Evolutionary conservation across 2,329 filamentous ascomycete genomes (phyloP).

Genomic region (Paracamarosporium sp.): DNA sequence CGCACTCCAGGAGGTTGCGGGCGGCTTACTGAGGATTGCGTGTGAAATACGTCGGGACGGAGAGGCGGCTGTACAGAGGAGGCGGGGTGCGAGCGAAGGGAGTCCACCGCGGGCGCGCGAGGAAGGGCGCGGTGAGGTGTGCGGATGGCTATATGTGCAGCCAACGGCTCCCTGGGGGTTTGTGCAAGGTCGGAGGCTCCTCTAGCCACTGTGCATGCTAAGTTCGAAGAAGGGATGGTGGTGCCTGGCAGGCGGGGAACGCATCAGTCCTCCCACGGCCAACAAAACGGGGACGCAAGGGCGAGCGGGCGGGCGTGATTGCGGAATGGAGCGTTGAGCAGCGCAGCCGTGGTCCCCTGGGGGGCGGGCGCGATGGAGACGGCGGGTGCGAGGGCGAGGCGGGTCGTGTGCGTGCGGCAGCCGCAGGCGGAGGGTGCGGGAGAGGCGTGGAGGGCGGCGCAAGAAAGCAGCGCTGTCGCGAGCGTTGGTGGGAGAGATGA

Average conservation of each 20-base stretch:
- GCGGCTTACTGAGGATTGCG: constrained; percentile 23
- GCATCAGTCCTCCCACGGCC: constrained; percentile 45
- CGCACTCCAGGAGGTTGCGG: constrained; percentile 12
- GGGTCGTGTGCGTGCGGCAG: constrained; percentile 8
- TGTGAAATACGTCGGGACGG: constrained; percentile 17
- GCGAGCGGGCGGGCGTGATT: constrained; percentile 26
- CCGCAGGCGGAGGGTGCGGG: constrained; percentile 2
- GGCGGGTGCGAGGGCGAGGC: neutral
- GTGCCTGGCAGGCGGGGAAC: constrained; percentile 47
- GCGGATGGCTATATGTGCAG: constrained; percentile 31
- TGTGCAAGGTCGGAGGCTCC: constrained; percentile 34
- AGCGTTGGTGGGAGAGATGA: constrained; percentile 5
- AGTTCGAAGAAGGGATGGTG: constrained; percentile 47
- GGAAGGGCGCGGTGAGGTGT: constrained; percentile 30
- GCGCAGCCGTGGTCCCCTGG: constrained; percentile 1
- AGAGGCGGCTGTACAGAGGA: constrained; percentile 27
- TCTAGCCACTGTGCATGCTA: constrained; percentile 48
- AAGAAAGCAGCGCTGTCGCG: neutral
- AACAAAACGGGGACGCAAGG: constrained; percentile 37
- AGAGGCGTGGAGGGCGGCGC: constrained; percentile 6
- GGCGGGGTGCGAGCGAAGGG: constrained; percentile 32
- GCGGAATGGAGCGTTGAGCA: constrained; percentile 27
- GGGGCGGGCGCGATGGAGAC: neutral
- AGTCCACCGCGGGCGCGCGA: constrained; percentile 21
- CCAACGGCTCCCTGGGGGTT: constrained; percentile 31